Percentiles rank a stretch among this genome's conserved stretches.
These are phyloP conservation scores for Calocybe gambosa DNA, from an alignment of 1,284 basidiomycete species.

Conservation along the genomic window DNA sequence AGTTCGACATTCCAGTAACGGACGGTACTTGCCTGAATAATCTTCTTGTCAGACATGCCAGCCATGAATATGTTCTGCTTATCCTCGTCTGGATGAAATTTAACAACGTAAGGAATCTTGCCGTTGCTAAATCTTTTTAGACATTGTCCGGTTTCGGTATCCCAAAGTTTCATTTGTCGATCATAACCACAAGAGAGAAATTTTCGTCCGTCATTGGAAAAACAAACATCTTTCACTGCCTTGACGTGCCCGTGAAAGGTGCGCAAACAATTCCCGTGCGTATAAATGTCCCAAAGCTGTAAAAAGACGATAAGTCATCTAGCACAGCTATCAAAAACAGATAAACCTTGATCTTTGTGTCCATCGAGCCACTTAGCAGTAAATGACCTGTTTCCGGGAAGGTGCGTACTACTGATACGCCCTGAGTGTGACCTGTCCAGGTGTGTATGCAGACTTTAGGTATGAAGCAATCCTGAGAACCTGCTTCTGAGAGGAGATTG, in stretches of 20 bases:
- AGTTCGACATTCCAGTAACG: background rate
- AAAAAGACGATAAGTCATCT: slow-evolving; percentile 1
- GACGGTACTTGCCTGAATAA: slow-evolving; percentile 72
- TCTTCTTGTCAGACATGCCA: slow-evolving; percentile 99
- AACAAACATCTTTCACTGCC: slow-evolving; percentile 93
- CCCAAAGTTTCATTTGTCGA: slow-evolving; percentile 97
- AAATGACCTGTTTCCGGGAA: slow-evolving; percentile 94
- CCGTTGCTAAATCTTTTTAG: slow-evolving; percentile 94
- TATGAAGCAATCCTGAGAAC: slow-evolving; percentile 87
- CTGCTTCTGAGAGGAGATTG: slow-evolving; percentile 73
- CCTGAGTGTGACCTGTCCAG: slow-evolving; percentile 97
- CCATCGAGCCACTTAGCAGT: slow-evolving; percentile 92
- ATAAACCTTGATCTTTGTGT: slow-evolving; percentile 93
- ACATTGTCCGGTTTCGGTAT: slow-evolving; percentile 97
- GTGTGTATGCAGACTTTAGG: slow-evolving; percentile 96
- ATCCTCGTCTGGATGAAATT: slow-evolving; percentile 93
- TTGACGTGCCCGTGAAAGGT: slow-evolving; percentile 98
- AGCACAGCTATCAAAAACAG: background rate
- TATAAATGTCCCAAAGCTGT: slow-evolving; percentile 97
- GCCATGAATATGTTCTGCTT: slow-evolving; percentile 96
- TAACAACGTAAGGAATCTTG: slow-evolving; percentile 92
- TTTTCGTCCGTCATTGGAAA: slow-evolving; percentile 86
- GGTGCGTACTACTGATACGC: slow-evolving; percentile 87
- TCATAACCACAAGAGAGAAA: slow-evolving; percentile 96
- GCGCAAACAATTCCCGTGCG: slow-evolving; percentile 91